Conservation (phyloP, 805 yeast genomes). For the Myxozyma vanderwaltii region DNA sequence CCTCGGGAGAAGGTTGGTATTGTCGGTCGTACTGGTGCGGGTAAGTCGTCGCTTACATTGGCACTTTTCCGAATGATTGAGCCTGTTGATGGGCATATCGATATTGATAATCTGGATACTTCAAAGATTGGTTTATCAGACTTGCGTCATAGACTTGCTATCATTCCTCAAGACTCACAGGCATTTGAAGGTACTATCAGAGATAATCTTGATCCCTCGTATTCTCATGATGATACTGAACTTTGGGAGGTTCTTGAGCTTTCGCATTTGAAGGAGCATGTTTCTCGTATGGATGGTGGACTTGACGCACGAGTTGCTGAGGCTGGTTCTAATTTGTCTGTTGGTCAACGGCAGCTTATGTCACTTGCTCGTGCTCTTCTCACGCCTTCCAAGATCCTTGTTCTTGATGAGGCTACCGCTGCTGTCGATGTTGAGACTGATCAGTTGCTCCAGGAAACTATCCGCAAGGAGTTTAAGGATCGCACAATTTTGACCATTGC, state of each 20-base stretch:
- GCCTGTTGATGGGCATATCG: conserved; percentile 66
- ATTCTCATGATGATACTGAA: conserved; percentile 66
- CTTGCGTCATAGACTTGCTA: conserved; percentile 73
- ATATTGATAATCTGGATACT: conserved; percentile 70
- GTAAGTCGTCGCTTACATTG: conserved; percentile 81
- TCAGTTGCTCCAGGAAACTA: conserved; percentile 74
- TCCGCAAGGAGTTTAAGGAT: conserved; percentile 67
- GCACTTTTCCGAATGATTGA: conserved; percentile 87
- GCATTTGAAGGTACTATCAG: conserved; percentile 84
- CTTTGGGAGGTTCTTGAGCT: conserved; percentile 81
- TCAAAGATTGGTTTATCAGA: conserved; percentile 72
- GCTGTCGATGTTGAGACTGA: conserved; percentile 90
- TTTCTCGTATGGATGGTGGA: conserved; percentile 56
- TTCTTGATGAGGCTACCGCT: conserved; percentile 87
- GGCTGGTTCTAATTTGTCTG: conserved; percentile 82
- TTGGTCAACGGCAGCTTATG: conserved; percentile 84
- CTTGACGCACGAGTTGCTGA: conserved; percentile 63
- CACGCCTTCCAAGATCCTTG: conserved; percentile 70
- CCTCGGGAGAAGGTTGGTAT: conserved; percentile 88
- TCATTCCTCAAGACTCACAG: conserved; percentile 94
- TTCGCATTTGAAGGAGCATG: conserved; percentile 72
- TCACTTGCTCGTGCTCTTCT: conserved; percentile 84
- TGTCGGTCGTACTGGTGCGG: conserved; percentile 97
- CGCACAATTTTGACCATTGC: conserved; percentile 88
- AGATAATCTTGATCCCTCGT: conserved; percentile 83